Evolutionary conservation across 352 stramenopile genomes (phyloP), one percentile per base, ranked within the genome.

Genomic region (Phytophthora pseudosyringae): DNA sequence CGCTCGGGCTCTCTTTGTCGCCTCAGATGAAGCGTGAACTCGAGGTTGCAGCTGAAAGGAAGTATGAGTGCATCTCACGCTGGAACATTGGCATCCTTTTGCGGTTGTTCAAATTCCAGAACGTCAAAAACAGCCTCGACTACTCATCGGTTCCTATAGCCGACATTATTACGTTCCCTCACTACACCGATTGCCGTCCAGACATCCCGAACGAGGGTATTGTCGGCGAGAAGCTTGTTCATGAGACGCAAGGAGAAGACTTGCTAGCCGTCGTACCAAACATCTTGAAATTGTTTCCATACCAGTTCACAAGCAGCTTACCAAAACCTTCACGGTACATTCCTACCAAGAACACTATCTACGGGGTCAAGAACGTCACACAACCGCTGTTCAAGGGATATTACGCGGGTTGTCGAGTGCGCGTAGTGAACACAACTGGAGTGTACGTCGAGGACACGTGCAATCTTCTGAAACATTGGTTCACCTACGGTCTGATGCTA

Each of bases 381-480:
- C 65, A 73, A 16, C 52, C 65, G 12, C 59, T 73, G 33, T 57
- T 73, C 10, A 59, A 54, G 9, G 59, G 50, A 5, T 72, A 69
- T 35, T 73, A 58, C 29, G 59, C 35, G 32, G 65, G 58, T 5
- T 73, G 65, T 26, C 65, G 65, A 5, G 65, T 73, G 13, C 51
- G 65, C 6, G 49, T 54, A 1, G 58, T 68, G 36, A 68, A 72
- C 44, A 68, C 64, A 21, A 72, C 64, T 4, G 58, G 64, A 5
- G 38, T 72, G 36, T 72, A 64, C 46, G 58, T 72, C 16, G 64
- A 72, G 25, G 58, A 68, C 13, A 59, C 58, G 5, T 72, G 64
- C 26, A 64, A 18, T 5, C n/a, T 72, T 0, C 28, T 63, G 18
- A 31, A 63, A 33, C 64, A 72, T 32, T 72, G 64, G 64, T 26